Evolutionary conservation across 129 eudicot species (phyloP), one percentile per base, ranked within the genome.

Genomic region (Erigeron canadensis): DNA sequence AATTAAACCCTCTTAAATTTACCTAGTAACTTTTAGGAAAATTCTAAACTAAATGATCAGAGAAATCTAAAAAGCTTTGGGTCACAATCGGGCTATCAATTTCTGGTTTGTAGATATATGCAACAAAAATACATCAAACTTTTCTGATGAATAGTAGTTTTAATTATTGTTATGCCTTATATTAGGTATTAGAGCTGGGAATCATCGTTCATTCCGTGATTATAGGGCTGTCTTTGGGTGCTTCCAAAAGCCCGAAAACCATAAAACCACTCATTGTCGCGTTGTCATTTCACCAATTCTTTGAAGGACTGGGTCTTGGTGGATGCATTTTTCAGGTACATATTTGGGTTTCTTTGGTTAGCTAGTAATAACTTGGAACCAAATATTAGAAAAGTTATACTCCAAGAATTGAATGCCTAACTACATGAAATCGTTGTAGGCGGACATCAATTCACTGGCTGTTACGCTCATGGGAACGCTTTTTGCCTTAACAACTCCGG

Each of bases 271-370:
- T 80, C 10, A 75, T 75, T 10, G 80, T 71, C 2, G 84, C 84
- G 23, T 63, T 80, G 41, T 69, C 77, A 0, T 80, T 80, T 57
- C 84, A 80, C 22, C 84, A 75, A 48, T 21, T 80, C 28, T 80
- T 80, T 19, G 84, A 80, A 56, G 84, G 84, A 8, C 54, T 80
- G 67, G 84, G 84, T 5, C 79, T 80, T 1, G 84, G 84, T 0
- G 77, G 84, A 43, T 75, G 84, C 69, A 80, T 80, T 8, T 61
- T 59, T 28, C 80, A 80, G 84, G 84, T 74, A 64, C 15, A 8
- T 5, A 47, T 19, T 19, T 38, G 34, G 34, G 34, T 28, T 28
- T 28, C 34, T 28, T 28, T 28, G 34, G 34, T 28, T 2, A 5
- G 28, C 22, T 45, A 45, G 12, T 11, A 45, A 45, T 45, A 9